Base-by-base conservation (phyloP, 441 rosid genomes). In the Populus hybrid region DNA sequence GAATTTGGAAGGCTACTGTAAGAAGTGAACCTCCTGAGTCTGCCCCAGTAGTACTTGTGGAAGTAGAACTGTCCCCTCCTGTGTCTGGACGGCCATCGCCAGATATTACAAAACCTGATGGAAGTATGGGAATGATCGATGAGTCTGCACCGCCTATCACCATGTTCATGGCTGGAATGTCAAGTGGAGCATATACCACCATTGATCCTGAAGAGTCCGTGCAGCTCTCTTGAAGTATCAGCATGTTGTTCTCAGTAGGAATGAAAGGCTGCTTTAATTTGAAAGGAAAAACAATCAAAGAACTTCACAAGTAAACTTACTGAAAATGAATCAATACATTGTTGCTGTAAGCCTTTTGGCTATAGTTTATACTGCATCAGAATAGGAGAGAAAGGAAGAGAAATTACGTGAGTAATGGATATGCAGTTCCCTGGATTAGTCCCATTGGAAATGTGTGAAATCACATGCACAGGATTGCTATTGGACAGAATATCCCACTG, bases 401-500 rank as follows among this genome's bases (percentile, higher is more conserved):
- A 61, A 80, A 66, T 71, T 87, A 93, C 98, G 88, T 56, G 79
- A 69, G 90, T 80, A n/a, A 92, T 28, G 33, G 86, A 82, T 50
- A 90, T 75, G 73, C 23, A 74, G 84, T 92, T 88, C 59, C 89
- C 90, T 16, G 84, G 87, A 81, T 77, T 76, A 66, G 74, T 42
- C 64, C 92, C 91, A 59, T 76, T 87, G 66, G 75, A n/a, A 79
- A 92, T 72, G 70, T 73, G 85, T 36, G 80, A 84, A 6, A 90
- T 74, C 84, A 88, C 91, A 2, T 80, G 76, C 75, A 87, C 81
- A 16, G 81, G 79, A n/a, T 70, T 79, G 42, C 86, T 86, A 68
- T 71, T 65, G 59, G 81, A 78, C 35, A 92, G 91, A 12, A 87
- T 80, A 73, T 92, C 97, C 98, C 98, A 93, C 98, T 93, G 85